Base-by-base conservation (phyloP, 1,284 basidiomycete genomes). In the Melampsora americana region DNA sequence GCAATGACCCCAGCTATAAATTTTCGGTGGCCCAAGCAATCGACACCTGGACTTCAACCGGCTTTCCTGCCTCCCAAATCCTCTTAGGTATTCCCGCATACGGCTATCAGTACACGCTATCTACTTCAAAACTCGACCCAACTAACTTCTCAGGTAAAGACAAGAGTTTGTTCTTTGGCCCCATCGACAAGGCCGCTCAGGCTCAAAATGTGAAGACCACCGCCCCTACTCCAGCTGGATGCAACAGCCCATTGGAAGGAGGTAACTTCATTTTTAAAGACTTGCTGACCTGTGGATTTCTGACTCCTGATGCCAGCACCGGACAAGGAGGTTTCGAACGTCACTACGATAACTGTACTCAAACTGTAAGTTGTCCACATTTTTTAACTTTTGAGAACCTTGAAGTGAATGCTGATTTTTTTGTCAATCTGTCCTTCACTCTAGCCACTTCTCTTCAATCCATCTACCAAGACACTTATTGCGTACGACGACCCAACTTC, bases 381-480 rank as follows among this genome's bases (percentile, higher is more conserved):
- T 9, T n/a, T 12, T 11, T 42, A 9, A 12, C 1, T 9, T 2
- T 68, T 32, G 44, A 18, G 23, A 18, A 6, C 11, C n/a, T 16
- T 11, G 16, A 16, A 50, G 16, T 26, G 12, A n/a, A 50, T 53
- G 23, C 12, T 26, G 44, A 11, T 12, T 28, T 18, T 20, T 3
- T n/a, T 18, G 32, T 46, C 20, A 61, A 20, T 7, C 28, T 30
- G 28, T 30, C n/a, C 1, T 61, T 2, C n/a, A n/a, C n/a, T n/a
- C n/a, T 32, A 75, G 73, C 73, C 73, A 7, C 66, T 75, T 44
- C 66, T 75, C n/a, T 75, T 75, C 66, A 50, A 75, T 12, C 53
- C 73, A 26, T 61, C 66, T 4, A 75, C 39, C 42, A 75, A 75
- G 32, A 44, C 44, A 28, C 60, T 75, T 26, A 75, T 75, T 62